Evolutionary conservation across 2,329 filamentous ascomycete genomes (phyloP).

Genomic region (Scolecobasidium constrictum): DNA sequence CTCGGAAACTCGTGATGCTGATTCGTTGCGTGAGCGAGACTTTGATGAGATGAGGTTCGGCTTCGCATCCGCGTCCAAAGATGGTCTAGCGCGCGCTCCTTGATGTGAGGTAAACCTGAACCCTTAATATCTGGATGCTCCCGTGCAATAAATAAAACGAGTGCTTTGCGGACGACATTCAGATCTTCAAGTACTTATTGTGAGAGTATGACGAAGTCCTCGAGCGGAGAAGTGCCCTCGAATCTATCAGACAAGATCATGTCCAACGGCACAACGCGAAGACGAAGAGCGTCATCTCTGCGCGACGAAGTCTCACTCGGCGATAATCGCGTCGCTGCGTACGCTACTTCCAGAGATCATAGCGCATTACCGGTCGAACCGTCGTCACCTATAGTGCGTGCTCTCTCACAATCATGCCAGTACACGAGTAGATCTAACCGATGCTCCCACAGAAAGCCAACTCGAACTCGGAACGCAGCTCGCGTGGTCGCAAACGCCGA

Average conservation of each 20-base stretch:
- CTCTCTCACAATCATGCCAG: no score
- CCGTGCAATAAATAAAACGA: no score
- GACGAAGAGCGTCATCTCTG: not conserved
- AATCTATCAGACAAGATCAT: no score
- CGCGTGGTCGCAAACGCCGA: constrained; percentile 28
- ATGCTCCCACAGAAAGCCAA: not conserved
- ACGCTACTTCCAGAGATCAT: not conserved
- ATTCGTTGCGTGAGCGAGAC: not conserved
- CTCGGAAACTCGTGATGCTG: no score
- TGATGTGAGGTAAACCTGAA: not conserved
- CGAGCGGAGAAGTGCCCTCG: no score
- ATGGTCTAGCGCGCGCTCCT: not conserved
- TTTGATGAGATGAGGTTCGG: not conserved
- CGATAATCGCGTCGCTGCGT: not conserved
- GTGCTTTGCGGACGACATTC: no score
- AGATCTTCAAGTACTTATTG: no score
- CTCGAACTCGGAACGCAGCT: not conserved
- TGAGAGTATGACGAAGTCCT: no score
- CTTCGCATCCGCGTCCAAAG: no score
- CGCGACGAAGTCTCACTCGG: not conserved
- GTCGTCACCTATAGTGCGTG: not conserved
- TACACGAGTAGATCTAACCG: no score
- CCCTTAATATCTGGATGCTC: not conserved
- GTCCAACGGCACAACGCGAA: not conserved
- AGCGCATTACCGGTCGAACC: not conserved